phyloP scores from a whole-genome alignment of 1,284 basidiomycete genomes.

The Ganoderma sp. region DNA sequence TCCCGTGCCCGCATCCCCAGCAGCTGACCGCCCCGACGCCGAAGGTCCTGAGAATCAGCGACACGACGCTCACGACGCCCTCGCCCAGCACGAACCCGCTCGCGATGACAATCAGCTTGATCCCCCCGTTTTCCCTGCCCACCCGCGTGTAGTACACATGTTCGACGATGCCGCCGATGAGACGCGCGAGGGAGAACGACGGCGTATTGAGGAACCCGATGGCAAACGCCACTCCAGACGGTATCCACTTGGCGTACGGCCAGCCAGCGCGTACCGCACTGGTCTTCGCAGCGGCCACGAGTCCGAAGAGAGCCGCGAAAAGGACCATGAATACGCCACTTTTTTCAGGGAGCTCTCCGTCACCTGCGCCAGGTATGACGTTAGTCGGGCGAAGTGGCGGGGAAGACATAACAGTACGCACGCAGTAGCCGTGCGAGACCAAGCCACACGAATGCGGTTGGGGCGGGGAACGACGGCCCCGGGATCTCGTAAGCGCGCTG shows the following conservation, averaged over 20 bases:
- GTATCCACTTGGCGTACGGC: constrained; percentile 74
- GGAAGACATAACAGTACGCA: constrained; percentile 45
- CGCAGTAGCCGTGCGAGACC: constrained; percentile 89
- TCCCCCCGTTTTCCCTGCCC: constrained; percentile 58
- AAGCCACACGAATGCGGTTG: constrained; percentile 92
- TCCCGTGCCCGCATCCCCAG: constrained; percentile 79
- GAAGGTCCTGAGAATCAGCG: constrained; percentile 74
- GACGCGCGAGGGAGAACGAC: constrained; percentile 90
- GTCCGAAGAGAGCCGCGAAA: constrained; percentile 76
- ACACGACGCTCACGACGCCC: constrained; percentile 86
- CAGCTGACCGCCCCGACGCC: constrained; percentile 83
- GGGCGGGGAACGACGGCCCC: constrained; percentile 91
- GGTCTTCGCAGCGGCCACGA: constrained; percentile 73
- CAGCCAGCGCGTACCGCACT: constrained; percentile 54
- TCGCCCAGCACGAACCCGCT: constrained; percentile 96
- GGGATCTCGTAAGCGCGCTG: constrained; percentile 86
- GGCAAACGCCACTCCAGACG: constrained; percentile 89
- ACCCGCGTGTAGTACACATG: constrained; percentile 65
- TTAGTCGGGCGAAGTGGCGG: not conserved
- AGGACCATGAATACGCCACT: constrained; percentile 82
- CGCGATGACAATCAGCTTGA: constrained; percentile 85
- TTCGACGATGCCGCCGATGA: constrained; percentile 88
- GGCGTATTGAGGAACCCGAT: constrained; percentile 96
- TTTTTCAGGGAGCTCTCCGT: constrained; percentile 82
- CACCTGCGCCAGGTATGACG: constrained; percentile 51